Percentiles rank a stretch among this genome's conserved stretches.
These are phyloP conservation scores for Salix exigua DNA, from an alignment of 345 rosid species.

Conservation along the genomic window DNA sequence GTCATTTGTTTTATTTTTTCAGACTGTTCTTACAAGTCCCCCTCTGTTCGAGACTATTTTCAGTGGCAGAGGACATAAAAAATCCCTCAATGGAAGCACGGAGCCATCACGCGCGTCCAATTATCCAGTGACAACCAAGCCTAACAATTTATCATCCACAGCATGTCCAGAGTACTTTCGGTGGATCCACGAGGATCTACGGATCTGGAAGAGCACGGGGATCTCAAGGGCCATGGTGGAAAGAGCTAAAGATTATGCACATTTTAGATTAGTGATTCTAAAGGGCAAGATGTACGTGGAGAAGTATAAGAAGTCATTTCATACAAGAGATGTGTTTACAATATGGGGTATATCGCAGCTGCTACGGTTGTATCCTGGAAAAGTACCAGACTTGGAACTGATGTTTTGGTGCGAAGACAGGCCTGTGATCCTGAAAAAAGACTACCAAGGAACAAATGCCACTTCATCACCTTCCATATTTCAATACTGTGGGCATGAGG, in stretches of 20 bases:
- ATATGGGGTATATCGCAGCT: constrained; percentile 82
- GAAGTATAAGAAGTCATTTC: not conserved
- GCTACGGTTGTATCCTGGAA: constrained; percentile 69
- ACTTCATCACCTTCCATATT: constrained; percentile 60
- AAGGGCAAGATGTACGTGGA: not conserved
- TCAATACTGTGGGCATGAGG: constrained; percentile 58
- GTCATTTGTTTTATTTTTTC: not conserved
- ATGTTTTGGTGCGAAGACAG: constrained; percentile 87
- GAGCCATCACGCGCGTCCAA: not conserved
- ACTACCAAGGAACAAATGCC: constrained; percentile 37
- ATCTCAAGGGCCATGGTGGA: constrained; percentile 1
- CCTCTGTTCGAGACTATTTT: constrained; percentile 2
- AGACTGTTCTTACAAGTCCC: constrained; percentile 11
- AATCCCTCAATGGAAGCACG: not conserved
- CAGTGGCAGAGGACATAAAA: not conserved
- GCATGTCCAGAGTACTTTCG: not conserved
- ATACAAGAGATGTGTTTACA: not conserved
- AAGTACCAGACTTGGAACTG: constrained; percentile 73
- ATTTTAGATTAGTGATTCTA: not conserved
- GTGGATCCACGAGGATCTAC: not conserved
- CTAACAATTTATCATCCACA: not conserved
- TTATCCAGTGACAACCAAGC: too few species aligned
- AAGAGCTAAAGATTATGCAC: not conserved
- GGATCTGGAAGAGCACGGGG: not conserved
- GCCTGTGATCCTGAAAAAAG: constrained; percentile 40